Evolutionary conservation across 139 green algal species (phyloP).

Genomic region (Gonium pectorale): DNA sequence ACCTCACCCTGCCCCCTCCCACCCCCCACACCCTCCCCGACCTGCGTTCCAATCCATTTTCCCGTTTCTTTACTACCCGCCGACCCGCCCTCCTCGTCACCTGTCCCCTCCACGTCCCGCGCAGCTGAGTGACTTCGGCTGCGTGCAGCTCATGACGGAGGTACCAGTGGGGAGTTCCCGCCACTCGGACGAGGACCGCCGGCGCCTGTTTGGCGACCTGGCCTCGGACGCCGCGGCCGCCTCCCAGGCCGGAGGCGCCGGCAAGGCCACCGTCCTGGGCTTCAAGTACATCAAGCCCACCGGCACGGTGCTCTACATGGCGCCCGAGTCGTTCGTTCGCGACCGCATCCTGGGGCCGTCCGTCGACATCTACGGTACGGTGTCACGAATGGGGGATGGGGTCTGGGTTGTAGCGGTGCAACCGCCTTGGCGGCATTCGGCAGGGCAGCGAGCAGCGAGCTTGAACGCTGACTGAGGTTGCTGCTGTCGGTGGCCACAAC

Average conservation of each 20-base stretch:
- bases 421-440: no score
- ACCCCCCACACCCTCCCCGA: no score
- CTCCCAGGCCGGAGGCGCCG: no score
- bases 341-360: not conserved
- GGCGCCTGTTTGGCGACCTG: not conserved
- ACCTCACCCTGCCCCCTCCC: no score
- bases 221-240: no score
- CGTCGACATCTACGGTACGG: constrained; percentile 30
- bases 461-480: no score
- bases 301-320: constrained; percentile 35
- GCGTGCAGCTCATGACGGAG: constrained; percentile 30
- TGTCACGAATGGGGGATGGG: no score
- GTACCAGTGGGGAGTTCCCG: not conserved
- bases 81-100: not conserved
- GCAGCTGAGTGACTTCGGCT: constrained; percentile 41
- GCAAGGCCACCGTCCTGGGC: not conserved
- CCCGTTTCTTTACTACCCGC: not conserved
- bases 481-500: no score
- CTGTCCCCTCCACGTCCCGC: not conserved
- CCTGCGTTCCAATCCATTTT: no score
- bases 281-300: no score
- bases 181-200: constrained; percentile 8
- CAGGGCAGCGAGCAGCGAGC: no score
- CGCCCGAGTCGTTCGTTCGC: constrained; percentile 8
- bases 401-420: no score